These are phyloP conservation scores for Diutina rugosa DNA, from an alignment of 1,139 yeast species.

Conservation along the genomic window DNA sequence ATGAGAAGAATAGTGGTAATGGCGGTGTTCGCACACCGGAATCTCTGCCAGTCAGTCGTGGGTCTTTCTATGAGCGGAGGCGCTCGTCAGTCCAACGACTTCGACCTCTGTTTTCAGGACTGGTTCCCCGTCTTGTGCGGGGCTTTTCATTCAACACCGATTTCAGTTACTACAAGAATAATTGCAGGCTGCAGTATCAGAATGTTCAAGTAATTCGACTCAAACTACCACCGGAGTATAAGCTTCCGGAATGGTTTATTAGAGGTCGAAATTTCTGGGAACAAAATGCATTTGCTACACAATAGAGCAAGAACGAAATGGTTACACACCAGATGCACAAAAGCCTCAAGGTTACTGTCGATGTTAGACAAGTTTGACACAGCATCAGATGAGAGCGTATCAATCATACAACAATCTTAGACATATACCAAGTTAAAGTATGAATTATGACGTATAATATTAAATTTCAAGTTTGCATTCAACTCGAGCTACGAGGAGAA, in stretches of 20 bases:
- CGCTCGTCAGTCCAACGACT: neutral
- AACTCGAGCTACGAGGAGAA: neutral
- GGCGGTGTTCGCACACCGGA: neutral
- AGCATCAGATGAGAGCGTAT: neutral
- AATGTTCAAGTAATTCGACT: constrained; percentile 30
- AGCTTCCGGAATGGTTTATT: constrained; percentile 63
- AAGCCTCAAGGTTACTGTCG: neutral
- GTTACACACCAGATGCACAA: neutral
- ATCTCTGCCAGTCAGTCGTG: neutral
- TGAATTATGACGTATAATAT: neutral
- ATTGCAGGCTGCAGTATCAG: constrained; percentile 19
- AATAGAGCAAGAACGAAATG: neutral
- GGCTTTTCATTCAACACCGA: constrained; percentile 8
- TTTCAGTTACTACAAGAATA: constrained; percentile 22
- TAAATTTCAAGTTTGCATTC: neutral
- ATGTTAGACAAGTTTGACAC: neutral
- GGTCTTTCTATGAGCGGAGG: neutral
- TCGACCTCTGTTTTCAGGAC: neutral
- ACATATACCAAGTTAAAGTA: neutral
- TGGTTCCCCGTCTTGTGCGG: neutral
- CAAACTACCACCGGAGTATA: constrained; percentile 45
- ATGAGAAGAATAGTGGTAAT: constrained; percentile 11
- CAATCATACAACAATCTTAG: neutral
- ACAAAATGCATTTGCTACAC: constrained; percentile 6
- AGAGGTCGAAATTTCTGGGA: constrained; percentile 57